Percentiles rank a stretch among this genome's conserved stretches.
These are phyloP conservation scores for Dothistroma septosporum DNA, from an alignment of 2,329 filamentous ascomycete species.

Conservation along the genomic window DNA sequence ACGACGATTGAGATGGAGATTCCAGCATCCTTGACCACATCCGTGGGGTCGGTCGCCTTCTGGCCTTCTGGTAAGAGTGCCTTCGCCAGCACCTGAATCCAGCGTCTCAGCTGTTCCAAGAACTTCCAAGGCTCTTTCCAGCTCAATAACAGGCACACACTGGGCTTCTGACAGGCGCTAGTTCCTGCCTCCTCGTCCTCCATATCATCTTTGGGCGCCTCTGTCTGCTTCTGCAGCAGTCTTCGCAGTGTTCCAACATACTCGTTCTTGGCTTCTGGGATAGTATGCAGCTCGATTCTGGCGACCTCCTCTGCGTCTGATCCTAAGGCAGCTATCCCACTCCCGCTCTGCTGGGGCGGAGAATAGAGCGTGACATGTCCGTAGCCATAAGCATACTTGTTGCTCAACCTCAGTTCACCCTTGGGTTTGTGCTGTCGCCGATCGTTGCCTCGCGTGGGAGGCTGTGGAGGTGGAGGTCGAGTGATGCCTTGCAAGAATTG, in stretches of 20 bases:
- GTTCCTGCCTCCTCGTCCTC: slow-evolving; percentile 7
- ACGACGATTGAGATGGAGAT: slow-evolving; percentile 91
- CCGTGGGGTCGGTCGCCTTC: slow-evolving; percentile 59
- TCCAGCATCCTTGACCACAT: slow-evolving; percentile 84
- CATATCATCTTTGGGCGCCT: slow-evolving; percentile 6
- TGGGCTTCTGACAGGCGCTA: slow-evolving; percentile 17
- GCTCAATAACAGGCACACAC: slow-evolving; percentile 80
- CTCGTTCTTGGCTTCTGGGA: slow-evolving; percentile 30
- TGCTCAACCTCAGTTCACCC: slow-evolving; percentile 33
- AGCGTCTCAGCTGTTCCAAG: slow-evolving; percentile 82
- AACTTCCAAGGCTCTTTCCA: slow-evolving; percentile 94
- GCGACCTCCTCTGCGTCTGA: slow-evolving; percentile 34
- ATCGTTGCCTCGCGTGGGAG: slow-evolving; percentile 24
- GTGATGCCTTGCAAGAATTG: slow-evolving; percentile 27
- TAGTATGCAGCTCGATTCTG: slow-evolving; percentile 31
- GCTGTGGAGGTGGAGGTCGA: slow-evolving; percentile 28
- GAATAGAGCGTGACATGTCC: slow-evolving; percentile 34
- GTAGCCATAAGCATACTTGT: slow-evolving; percentile 35
- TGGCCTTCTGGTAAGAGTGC: slow-evolving; percentile 67
- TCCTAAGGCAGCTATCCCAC: slow-evolving; percentile 26
- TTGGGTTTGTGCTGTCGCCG: slow-evolving; percentile 22
- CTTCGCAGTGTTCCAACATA: slow-evolving; percentile 29
- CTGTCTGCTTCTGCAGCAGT: slow-evolving; percentile 22
- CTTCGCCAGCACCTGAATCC: slow-evolving; percentile 78
- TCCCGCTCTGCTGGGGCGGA: slow-evolving; percentile 26